Evolutionary conservation across 2,329 filamentous ascomycete genomes (phyloP), one percentile per base, ranked within the genome.

Genomic region (Colletotrichum gloeosporioides): DNA sequence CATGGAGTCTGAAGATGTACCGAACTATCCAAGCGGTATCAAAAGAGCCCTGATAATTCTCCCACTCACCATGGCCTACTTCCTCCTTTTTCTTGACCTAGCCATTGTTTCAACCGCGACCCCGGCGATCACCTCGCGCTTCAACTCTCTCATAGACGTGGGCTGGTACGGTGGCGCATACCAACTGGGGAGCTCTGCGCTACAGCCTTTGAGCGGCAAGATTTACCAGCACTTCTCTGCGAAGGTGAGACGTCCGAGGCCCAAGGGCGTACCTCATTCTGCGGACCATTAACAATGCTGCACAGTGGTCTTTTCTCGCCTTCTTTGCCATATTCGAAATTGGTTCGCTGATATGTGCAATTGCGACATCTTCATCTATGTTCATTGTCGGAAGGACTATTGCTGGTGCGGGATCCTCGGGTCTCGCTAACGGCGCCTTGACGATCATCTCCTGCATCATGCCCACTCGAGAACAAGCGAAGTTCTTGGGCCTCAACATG

Each of bases 371-470:
- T 12, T 90, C 89, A 0, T 78, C 82, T 0, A 89, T 89, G 84
- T 86, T 92, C 69, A 92, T 92, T 69, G 80, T 88, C 10, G 90
- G 90, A 2, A 87, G 91, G 6, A 88, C 89, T 4, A 82, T 92
- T 4, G 88, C 90, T 0, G 91, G 91, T 0, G 77, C 88, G 0
- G 91, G 91, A 2, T 85, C 85, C 2, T 86, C 90, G 2, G 91
- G 88, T 0, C 78, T 92, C 4, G 84, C 87, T 71, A 90, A 87
- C n/a, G 90, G 91, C 0, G 84, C 84, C 5, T 82, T 92, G 77
- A 90, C 85, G 6, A 90, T 92, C 44, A 84, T 91, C 55, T 85
- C 86, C 0, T 86, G 81, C 13, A 79, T 83, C 49, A 79, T 84
- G 73, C 79, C 83, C 1, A 79, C 89, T 4, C 80, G 85, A 7